phyloP scores from a whole-genome alignment of 176 grass and related monocot genomes.

The Cenchrus fungigraminus region DNA sequence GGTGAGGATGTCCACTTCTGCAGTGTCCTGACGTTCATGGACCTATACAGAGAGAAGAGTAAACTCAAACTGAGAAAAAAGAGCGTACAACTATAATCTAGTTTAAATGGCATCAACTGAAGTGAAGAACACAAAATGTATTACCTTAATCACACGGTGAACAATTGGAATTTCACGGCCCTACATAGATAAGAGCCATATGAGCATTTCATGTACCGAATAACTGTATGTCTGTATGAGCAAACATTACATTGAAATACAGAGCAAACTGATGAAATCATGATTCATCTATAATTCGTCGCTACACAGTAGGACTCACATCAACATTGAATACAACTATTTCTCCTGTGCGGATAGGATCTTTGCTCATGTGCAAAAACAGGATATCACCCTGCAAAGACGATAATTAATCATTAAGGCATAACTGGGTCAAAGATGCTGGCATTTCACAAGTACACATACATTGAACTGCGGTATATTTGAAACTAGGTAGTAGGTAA shows the following conservation, averaged over 20 bases:
- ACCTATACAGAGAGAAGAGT: constrained; percentile 52
- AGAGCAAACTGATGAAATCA: too few relatives aligned
- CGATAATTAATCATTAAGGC: constrained; percentile 26
- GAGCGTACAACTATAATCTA: background rate
- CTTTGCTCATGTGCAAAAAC: constrained; percentile 76
- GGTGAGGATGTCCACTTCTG: constrained; percentile 86
- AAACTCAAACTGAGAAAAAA: constrained; percentile 32
- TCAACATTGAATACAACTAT: constrained; percentile 83
- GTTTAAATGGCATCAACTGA: background rate
- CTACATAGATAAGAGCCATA: constrained; percentile 46
- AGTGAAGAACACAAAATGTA: background rate
- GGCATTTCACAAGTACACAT: background rate
- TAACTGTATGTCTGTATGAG: background rate
- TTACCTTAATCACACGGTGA: constrained; percentile 84
- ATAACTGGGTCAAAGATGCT: background rate
- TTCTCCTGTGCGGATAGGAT: constrained; percentile 77
- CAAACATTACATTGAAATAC: background rate
- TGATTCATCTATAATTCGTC: background rate
- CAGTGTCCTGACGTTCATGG: constrained; percentile 73
- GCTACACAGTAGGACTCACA: constrained; percentile 48
- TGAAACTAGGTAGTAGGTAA: background rate
- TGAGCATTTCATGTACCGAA: constrained; percentile 13
- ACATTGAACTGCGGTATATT: background rate
- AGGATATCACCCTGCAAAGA: constrained; percentile 73
- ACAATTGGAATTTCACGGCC: constrained; percentile 87